A percentile compares a stretch with the other conserved stretches of the same genome.
Conservation (phyloP, 2,329 filamentous ascomycete species). For the Fusarium nodosum region DNA sequence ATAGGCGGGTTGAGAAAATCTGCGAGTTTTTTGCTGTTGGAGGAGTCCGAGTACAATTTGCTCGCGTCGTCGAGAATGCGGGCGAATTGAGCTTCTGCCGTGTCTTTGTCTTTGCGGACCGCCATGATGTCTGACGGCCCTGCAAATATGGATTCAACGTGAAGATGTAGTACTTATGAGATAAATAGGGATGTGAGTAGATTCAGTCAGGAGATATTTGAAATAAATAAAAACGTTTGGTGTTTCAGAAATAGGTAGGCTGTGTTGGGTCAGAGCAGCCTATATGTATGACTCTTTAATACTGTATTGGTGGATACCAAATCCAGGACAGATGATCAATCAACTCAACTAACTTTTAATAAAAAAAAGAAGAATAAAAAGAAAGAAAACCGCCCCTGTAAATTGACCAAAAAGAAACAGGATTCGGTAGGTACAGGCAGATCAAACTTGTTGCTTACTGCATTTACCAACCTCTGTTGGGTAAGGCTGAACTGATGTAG, state of each 20-base stretch:
- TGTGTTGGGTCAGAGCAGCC: not conserved
- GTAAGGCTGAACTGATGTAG: slow-evolving; percentile 34
- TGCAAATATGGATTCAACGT: not conserved
- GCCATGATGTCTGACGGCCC: slow-evolving; percentile 37
- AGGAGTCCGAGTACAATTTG: slow-evolving; percentile 51
- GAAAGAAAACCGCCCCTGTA: slow-evolving; percentile 8
- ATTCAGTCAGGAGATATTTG: too few species aligned
- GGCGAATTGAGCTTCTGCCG: slow-evolving; percentile 45
- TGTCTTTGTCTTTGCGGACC: slow-evolving; percentile 39
- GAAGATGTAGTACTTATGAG: not conserved
- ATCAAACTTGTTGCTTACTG: slow-evolving; percentile 33
- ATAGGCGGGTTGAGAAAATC: slow-evolving; percentile 55
- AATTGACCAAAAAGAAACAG: not conserved
- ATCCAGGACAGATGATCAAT: slow-evolving; percentile 18
- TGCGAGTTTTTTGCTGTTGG: slow-evolving; percentile 48
- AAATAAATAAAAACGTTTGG: slow-evolving; percentile 7
- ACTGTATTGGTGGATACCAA: not conserved
- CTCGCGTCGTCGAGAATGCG: slow-evolving; percentile 55
- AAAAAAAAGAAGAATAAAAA: not conserved
- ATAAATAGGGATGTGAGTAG: not conserved
- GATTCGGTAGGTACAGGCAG: not conserved
- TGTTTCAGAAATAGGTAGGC: slow-evolving; percentile 28
- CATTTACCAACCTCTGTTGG: slow-evolving; percentile 44
- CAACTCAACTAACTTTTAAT: not conserved
- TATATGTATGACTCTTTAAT: not conserved